A percentile compares a stretch with the other conserved stretches of the same genome.
These are phyloP conservation scores for Suillus clintonianus DNA, from an alignment of 768 basidiomycete species.

Conservation along the genomic window DNA sequence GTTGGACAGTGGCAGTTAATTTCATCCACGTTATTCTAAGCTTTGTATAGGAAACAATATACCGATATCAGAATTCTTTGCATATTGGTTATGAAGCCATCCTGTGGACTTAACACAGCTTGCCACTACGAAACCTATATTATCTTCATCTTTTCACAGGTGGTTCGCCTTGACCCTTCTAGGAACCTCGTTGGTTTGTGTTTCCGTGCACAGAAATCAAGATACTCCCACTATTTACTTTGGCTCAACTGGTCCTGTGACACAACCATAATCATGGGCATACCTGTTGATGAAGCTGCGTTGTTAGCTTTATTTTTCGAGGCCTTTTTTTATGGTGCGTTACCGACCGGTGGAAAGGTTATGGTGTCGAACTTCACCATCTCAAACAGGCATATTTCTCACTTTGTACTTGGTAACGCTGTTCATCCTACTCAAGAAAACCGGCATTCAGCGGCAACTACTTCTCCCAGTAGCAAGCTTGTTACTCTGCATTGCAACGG, in stretches of 20 bases:
- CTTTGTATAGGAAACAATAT: too few species aligned
- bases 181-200: not conserved
- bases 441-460: not conserved
- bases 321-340: not conserved
- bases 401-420: not conserved
- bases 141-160: not conserved
- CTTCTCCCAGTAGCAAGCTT: not conserved
- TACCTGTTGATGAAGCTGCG: not conserved
- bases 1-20: not conserved
- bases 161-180: not conserved
- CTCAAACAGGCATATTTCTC: not conserved
- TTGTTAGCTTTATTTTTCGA: not conserved
- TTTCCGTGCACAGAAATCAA: not conserved
- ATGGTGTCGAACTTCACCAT: not conserved
- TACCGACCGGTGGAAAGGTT: not conserved
- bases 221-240: not conserved
- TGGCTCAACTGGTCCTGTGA: not conserved
- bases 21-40: not conserved
- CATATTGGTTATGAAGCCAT: not conserved
- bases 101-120: not conserved
- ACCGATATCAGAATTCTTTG: not conserved
- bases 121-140: not conserved
- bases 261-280: not conserved
- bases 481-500: not conserved
- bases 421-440: not conserved